phyloP scores from a whole-genome alignment of 2,329 filamentous ascomycete species.

The Aureobasidium musti region DNA sequence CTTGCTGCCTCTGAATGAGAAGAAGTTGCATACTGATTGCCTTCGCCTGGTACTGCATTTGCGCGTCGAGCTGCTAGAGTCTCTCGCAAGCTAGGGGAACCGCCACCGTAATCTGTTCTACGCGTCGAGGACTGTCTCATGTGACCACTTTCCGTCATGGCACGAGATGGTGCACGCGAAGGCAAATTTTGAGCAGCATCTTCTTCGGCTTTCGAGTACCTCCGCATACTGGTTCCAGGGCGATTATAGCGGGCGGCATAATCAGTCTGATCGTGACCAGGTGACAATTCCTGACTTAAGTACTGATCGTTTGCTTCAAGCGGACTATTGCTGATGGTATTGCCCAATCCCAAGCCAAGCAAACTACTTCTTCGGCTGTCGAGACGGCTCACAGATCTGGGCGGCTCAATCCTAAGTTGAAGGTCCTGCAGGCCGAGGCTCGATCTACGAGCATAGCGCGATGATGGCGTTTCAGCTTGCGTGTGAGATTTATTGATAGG shows the following conservation, averaged over 20 bases:
- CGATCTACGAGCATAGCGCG: constrained; percentile 16
- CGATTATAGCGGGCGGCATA: constrained; percentile 35
- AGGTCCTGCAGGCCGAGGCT: constrained; percentile 27
- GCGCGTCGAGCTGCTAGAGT: constrained; percentile 33
- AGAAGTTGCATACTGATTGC: constrained; percentile 6
- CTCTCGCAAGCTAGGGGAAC: constrained; percentile 33
- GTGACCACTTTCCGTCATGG: constrained; percentile 49
- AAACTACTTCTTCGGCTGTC: constrained; percentile 27
- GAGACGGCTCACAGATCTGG: constrained; percentile 26
- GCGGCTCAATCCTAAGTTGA: constrained; percentile 17
- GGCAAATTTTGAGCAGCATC: constrained; percentile 45
- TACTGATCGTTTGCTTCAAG: constrained; percentile 6
- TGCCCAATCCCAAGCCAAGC: constrained; percentile 18
- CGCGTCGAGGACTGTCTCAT: constrained; percentile 27
- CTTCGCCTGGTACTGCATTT: constrained; percentile 22
- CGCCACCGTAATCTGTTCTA: neutral
- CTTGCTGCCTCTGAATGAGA: constrained; percentile 11
- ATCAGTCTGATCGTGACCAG: constrained; percentile 27
- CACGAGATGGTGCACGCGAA: constrained; percentile 51
- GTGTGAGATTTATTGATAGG: neutral
- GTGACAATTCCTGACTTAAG: constrained; percentile 11
- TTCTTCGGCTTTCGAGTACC: constrained; percentile 37
- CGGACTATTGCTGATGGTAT: constrained; percentile 13
- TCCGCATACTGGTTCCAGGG: constrained; percentile 44
- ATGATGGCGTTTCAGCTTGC: constrained; percentile 20